Percentiles rank a stretch among this genome's conserved stretches.
phyloP scores from a whole-genome alignment of 345 rosid species.

The Hypericum androsaemum region DNA sequence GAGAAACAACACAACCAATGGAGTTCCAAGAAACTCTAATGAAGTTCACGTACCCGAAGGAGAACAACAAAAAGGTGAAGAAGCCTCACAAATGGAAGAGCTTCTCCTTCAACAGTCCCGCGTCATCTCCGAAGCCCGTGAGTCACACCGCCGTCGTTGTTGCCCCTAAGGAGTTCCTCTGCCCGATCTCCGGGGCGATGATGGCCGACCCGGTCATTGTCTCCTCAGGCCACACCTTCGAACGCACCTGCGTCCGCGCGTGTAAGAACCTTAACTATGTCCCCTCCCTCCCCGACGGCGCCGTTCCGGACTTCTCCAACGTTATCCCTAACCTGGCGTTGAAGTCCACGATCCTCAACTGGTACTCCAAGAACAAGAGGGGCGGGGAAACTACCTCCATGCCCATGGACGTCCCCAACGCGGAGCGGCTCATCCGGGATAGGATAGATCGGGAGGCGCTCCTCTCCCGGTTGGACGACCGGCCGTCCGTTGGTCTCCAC shows the following conservation, averaged over 20 bases:
- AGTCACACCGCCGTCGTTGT: neutral
- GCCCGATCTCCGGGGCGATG: slow-evolving; percentile 59
- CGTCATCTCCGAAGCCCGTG: too few relatives aligned
- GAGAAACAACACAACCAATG: too few relatives aligned
- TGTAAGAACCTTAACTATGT: slow-evolving; percentile 44
- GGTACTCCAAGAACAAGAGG: slow-evolving; percentile 33
- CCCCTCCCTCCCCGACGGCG: slow-evolving; percentile 27
- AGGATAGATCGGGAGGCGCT: slow-evolving; percentile 26
- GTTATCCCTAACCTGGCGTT: slow-evolving; percentile 76
- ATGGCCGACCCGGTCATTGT: slow-evolving; percentile 88
- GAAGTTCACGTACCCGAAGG: too few relatives aligned
- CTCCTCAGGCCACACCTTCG: slow-evolving; percentile 86
- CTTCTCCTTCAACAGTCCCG: too few relatives aligned
- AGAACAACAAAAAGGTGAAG: too few relatives aligned
- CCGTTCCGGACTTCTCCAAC: slow-evolving; percentile 53
- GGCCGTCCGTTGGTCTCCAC: slow-evolving; percentile 27
- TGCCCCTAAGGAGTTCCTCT: slow-evolving; percentile 49
- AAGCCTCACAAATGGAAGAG: too few relatives aligned
- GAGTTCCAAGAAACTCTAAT: too few relatives aligned
- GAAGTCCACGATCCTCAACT: slow-evolving; percentile 56
- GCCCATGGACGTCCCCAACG: slow-evolving; percentile 40
- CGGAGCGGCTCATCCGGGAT: slow-evolving; percentile 36
- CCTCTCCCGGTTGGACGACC: slow-evolving; percentile 22
- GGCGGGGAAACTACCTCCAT: slow-evolving; percentile 34
- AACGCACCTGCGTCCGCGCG: slow-evolving; percentile 51